phyloP scores from a whole-genome alignment of 2,329 filamentous ascomycete genomes.

The Beauveria bassiana region DNA sequence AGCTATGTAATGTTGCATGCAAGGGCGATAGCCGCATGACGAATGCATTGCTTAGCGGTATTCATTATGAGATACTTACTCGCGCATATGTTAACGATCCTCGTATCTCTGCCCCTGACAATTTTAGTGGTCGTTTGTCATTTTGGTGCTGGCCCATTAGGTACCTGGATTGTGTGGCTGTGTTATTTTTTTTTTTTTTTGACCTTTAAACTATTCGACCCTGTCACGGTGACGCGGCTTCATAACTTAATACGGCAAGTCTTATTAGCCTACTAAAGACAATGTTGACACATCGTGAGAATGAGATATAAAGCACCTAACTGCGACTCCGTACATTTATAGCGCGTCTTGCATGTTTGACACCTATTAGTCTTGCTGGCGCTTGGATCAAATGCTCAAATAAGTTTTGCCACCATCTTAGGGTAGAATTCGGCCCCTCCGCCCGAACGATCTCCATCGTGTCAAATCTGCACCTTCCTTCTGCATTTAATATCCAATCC shows the following conservation, averaged over 20 bases:
- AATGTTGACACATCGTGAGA: not conserved
- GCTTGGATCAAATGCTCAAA: not conserved
- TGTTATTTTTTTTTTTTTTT: not conserved
- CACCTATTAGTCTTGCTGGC: not conserved
- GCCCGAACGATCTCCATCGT: not conserved
- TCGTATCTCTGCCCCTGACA: not conserved
- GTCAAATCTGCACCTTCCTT: not conserved
- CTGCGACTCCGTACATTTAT: not conserved
- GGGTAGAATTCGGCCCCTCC: slow-evolving; percentile 4
- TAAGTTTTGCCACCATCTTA: not conserved
- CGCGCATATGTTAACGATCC: not conserved
- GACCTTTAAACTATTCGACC: not conserved
- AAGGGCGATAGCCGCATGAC: not conserved
- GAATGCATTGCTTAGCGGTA: not conserved
- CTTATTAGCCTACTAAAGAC: not conserved
- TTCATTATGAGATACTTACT: not conserved
- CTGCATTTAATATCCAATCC: not conserved
- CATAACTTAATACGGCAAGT: not conserved
- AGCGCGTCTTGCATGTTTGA: not conserved
- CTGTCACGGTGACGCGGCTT: not conserved
- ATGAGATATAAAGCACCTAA: not conserved
- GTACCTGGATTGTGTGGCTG: not conserved
- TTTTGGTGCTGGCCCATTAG: not conserved
- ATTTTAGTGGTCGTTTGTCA: not conserved
- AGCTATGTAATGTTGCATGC: not conserved